These are phyloP conservation scores for Fusarium sp. DNA, from an alignment of 2,329 filamentous ascomycete genomes.

Conservation along the genomic window DNA sequence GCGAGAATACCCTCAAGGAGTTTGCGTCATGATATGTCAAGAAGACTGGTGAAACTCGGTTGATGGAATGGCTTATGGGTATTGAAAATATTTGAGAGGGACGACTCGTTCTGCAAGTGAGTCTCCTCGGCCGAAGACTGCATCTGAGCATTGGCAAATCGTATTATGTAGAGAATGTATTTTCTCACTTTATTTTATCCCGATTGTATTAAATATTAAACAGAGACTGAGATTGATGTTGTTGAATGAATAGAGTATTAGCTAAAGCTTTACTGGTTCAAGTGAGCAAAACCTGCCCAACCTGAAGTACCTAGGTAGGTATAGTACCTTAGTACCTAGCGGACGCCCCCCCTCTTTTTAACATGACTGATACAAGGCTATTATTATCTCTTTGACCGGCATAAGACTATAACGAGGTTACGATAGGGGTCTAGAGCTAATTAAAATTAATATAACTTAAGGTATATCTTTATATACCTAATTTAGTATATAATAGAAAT, in stretches of 20 bases:
- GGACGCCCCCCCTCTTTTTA: too few species aligned
- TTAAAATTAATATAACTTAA: too few species aligned
- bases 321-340: too few species aligned
- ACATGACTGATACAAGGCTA: too few species aligned
- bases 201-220: neutral
- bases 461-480: too few species aligned
- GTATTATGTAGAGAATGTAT: neutral
- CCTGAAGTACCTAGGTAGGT: neutral
- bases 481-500: too few species aligned
- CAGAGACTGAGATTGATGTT: neutral
- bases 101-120: slow-evolving; percentile 32
- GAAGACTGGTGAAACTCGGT: neutral
- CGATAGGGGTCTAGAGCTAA: too few species aligned
- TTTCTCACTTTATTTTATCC: neutral
- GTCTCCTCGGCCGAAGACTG: slow-evolving; percentile 38
- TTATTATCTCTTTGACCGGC: slow-evolving; percentile 1
- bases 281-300: slow-evolving; percentile 2
- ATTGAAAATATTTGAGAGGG: slow-evolving; percentile 7
- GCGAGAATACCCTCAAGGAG: slow-evolving; percentile 22
- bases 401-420: too few species aligned
- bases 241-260: neutral
- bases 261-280: slow-evolving; percentile 11
- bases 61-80: neutral
- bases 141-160: slow-evolving; percentile 46
- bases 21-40: neutral